phyloP scores from a whole-genome alignment of 331 rosid species.

The Acacia pycnantha region DNA sequence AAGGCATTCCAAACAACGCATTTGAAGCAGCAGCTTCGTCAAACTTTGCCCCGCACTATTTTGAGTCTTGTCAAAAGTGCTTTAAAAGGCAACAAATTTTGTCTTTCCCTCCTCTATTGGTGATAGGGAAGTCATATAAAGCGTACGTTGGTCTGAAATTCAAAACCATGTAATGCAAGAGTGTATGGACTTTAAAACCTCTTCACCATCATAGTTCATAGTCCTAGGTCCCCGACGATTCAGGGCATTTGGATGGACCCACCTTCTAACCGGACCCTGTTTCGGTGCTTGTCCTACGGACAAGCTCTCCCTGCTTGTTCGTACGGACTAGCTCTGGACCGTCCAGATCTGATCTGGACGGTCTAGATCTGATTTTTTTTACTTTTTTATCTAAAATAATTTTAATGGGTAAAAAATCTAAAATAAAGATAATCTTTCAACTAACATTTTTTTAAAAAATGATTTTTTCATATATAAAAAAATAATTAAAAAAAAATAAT shows the following conservation, averaged over 20 bases:
- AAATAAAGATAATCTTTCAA: too few species aligned
- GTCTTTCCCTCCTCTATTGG: not conserved
- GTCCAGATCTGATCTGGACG: too few species aligned
- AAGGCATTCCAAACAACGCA: not conserved
- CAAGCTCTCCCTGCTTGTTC: too few species aligned
- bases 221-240: not conserved
- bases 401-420: too few species aligned
- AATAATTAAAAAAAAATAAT: too few species aligned
- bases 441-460: too few species aligned
- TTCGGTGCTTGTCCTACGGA: too few species aligned
- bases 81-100: not conserved
- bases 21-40: not conserved
- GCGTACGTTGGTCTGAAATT: not conserved
- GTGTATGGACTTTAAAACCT: not conserved
- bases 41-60: not conserved
- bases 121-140: not conserved
- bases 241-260: not conserved
- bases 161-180: too few species aligned
- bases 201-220: not conserved
- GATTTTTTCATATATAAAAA: too few species aligned
- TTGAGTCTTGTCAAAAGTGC: not conserved
- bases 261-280: not conserved
- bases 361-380: too few species aligned
- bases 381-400: too few species aligned
- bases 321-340: too few species aligned